Percentiles rank a stretch among this genome's conserved stretches.
Evolutionary conservation across 1,284 basidiomycete species (phyloP).

Genomic region (Ustilago loliicola): DNA sequence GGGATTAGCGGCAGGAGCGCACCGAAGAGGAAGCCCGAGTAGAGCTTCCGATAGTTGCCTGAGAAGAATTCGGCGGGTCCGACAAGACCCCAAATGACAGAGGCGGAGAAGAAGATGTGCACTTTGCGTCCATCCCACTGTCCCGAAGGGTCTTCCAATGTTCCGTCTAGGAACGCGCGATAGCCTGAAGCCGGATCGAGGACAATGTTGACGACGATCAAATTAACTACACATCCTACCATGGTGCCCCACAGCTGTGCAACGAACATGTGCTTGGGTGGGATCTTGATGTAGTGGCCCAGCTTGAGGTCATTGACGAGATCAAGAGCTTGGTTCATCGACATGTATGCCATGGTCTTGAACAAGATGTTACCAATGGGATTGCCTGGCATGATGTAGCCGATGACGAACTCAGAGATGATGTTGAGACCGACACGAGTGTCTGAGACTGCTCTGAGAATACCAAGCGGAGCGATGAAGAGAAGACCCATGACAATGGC

Average conservation of each 20-base stretch:
- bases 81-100: slow-evolving; percentile 73
- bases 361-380: slow-evolving; percentile 72
- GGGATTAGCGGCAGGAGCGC: slow-evolving; percentile 71
- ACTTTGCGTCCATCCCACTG: slow-evolving; percentile 71
- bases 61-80: slow-evolving; percentile 73
- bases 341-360: slow-evolving; percentile 72
- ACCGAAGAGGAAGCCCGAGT: slow-evolving; percentile 72
- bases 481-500: slow-evolving; percentile 72
- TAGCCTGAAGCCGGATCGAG: slow-evolving; percentile 65
- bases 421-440: slow-evolving; percentile 72
- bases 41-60: slow-evolving; percentile 71
- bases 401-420: slow-evolving; percentile 72
- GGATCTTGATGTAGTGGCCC: slow-evolving; percentile 70
- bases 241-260: slow-evolving; percentile 73
- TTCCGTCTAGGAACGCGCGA: slow-evolving; percentile 70
- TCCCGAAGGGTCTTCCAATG: slow-evolving; percentile 72
- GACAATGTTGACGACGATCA: slow-evolving; percentile 72
- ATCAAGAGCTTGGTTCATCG: slow-evolving; percentile 69
- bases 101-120: slow-evolving; percentile 71
- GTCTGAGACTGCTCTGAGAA: slow-evolving; percentile 73
- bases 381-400: slow-evolving; percentile 73
- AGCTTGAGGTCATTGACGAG: slow-evolving; percentile 73
- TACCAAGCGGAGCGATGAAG: slow-evolving; percentile 72
- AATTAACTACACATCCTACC: slow-evolving; percentile 72
- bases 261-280: slow-evolving; percentile 73